Percentiles rank a stretch among this genome's conserved stretches.
These are phyloP conservation scores for Selaginella tamariscina DNA, from an alignment of 75 land plant species.

Conservation along the genomic window DNA sequence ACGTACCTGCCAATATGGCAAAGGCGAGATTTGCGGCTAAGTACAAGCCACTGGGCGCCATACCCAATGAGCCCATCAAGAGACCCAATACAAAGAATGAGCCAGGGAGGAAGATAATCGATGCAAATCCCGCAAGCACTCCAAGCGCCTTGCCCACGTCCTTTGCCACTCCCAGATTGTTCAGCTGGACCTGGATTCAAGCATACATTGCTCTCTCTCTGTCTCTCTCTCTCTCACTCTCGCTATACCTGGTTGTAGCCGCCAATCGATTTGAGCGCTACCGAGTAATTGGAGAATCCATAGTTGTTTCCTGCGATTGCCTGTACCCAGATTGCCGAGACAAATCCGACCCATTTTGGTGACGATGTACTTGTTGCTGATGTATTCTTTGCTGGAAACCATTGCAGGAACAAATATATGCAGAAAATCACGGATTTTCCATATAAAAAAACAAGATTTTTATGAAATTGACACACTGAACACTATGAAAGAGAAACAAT, in stretches of 20 bases:
- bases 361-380: neutral
- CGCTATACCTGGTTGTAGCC: slow-evolving; percentile 5
- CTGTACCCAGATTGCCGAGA: slow-evolving; percentile 1
- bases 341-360: slow-evolving; percentile 14
- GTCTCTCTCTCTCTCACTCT: too few species aligned
- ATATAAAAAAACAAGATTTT: too few species aligned
- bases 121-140: slow-evolving; percentile 11
- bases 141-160: slow-evolving; percentile 7
- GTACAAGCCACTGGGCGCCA: slow-evolving; percentile 10
- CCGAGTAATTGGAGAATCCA: slow-evolving; percentile 7
- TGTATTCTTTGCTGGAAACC: too few species aligned
- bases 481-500: too few species aligned
- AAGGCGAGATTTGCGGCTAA: neutral
- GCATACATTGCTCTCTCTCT: too few species aligned
- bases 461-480: too few species aligned
- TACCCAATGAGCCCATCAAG: neutral
- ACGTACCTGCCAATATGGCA: neutral
- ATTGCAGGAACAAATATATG: too few species aligned
- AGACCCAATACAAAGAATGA: neutral
- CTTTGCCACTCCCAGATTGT: slow-evolving; percentile 6
- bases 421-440: too few species aligned
- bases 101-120: slow-evolving; percentile 6
- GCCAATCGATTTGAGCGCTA: slow-evolving; percentile 3
- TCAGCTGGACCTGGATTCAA: too few species aligned
- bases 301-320: slow-evolving; percentile 5